phyloP scores from a whole-genome alignment of 305 asterid species.

The Plantago rigida region DNA sequence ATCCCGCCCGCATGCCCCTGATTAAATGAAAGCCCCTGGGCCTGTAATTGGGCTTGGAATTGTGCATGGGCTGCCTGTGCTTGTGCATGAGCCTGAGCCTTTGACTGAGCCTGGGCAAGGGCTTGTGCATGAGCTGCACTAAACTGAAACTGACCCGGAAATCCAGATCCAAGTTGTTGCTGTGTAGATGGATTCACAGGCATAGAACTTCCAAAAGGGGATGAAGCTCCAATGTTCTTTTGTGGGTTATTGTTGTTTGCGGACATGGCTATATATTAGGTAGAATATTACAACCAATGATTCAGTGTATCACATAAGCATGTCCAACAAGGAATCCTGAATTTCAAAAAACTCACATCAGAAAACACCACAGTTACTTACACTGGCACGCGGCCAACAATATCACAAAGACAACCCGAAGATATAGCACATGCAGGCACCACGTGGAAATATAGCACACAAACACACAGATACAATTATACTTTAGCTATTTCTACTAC shows the following conservation, averaged over 20 bases:
- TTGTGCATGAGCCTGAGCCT: constrained; percentile 58
- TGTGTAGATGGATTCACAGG: constrained; percentile 53
- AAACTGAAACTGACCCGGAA: constrained; percentile 67
- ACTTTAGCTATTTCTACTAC: no score
- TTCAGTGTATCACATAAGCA: constrained; percentile 18
- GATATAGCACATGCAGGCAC: no score
- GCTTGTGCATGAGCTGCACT: constrained; percentile 85
- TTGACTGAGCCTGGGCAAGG: constrained; percentile 61
- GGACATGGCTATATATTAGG: constrained; percentile 43
- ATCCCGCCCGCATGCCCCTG: constrained; percentile 56
- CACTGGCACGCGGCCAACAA: no score
- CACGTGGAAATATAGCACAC: no score
- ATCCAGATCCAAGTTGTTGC: constrained; percentile 63
- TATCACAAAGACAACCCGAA: no score
- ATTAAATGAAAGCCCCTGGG: constrained; percentile 71
- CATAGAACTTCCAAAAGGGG: constrained; percentile 71
- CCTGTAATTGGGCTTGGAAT: constrained; percentile 60
- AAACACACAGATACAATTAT: no score
- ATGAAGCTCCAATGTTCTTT: constrained; percentile 65
- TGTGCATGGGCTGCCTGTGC: constrained; percentile 78
- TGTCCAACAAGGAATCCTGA: constrained; percentile 24
- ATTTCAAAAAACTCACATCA: constrained; percentile 11
- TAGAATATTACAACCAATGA: constrained; percentile 21
- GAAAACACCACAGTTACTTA: background rate
- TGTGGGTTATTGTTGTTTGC: constrained; percentile 66